phyloP scores from a whole-genome alignment of 768 basidiomycete species.

The Termitomyces titanicus region DNA sequence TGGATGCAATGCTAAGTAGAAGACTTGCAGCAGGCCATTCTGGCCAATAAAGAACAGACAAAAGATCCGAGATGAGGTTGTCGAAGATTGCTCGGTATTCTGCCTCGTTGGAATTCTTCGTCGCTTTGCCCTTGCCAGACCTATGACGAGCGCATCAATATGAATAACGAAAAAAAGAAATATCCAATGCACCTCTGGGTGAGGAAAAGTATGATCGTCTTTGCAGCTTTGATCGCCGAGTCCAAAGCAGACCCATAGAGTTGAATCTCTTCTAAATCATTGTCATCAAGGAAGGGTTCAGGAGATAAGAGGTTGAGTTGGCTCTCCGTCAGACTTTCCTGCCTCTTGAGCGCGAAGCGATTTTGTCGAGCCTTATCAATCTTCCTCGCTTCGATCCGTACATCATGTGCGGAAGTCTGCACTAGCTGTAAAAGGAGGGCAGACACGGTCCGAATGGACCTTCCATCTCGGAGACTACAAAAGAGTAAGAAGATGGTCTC shows the following conservation, averaged over 20 bases:
- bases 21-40: constrained; percentile 96
- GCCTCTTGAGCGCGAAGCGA: constrained; percentile 54
- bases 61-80: constrained; percentile 81
- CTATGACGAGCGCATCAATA: constrained; percentile 30
- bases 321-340: constrained; percentile 57
- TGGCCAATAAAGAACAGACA: constrained; percentile 88
- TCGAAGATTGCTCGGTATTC: constrained; percentile 94
- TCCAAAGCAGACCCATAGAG: constrained; percentile 73
- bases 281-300: constrained; percentile 62
- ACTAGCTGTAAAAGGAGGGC: constrained; percentile 94
- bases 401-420: constrained; percentile 89
- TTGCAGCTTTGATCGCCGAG: constrained; percentile 80
- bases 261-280: constrained; percentile 69
- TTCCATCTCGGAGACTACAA: constrained; percentile 79
- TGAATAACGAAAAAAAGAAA: not conserved
- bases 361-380: constrained; percentile 63
- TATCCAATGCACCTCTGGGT: constrained; percentile 48
- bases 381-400: constrained; percentile 63
- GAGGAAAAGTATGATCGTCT: constrained; percentile 76
- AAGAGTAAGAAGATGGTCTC: not conserved
- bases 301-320: constrained; percentile 25
- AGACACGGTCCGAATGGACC: constrained; percentile 89
- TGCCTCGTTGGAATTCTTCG: constrained; percentile 89
- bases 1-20: constrained; percentile 74
- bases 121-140: constrained; percentile 82